Evolutionary conservation across 371 early-diverging fungal species (phyloP), one percentile per base, ranked within the genome.

Genomic region (Mortierella sp.): DNA sequence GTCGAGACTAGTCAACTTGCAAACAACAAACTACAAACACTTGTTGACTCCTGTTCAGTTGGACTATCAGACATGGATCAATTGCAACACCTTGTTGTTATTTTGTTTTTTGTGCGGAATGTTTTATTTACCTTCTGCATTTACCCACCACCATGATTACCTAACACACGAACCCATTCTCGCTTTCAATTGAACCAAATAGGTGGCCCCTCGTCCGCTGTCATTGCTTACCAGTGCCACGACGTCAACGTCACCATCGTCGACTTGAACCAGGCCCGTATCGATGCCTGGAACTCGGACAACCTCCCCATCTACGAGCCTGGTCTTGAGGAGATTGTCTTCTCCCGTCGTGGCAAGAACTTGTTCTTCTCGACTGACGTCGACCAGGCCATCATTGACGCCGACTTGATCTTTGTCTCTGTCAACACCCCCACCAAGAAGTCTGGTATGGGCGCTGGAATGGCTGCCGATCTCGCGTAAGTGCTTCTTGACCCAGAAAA

Each of bases 361-460:
- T 90, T 98, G 80, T 95, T 95, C 90, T 97, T 97, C 91, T 89
- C 95, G 37, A 95, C 96, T 13, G 93, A 96, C 57, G 94, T 96
- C 53, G 85, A 85, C 54, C 81, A 81, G 74, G 85, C 85, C 78
- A 96, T 98, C 82, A 76, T 88, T 28, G 93, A 94, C 70, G 95
- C 97, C 69, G 96, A 97, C 80, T 83, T 98, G 69, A 96, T 98
- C 87, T 95, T 98, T 79, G 95, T 98, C 50, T 94, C 95, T 14
- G 97, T 98, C 83, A 97, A 96, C 88, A 98, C 98, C 19, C 96
- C 96, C 28, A 94, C 96, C 73, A 95, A 95, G 90, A 94, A 95
- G 90, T 74, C 88, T 53, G 95, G 96, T 75, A 89, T 94, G 79
- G 95, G 97, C 64, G 94, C 93, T 72, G 98, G 97, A 71, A 91